Conservation (phyloP, 345 rosid genomes). For the Conringia planisiliqua region DNA sequence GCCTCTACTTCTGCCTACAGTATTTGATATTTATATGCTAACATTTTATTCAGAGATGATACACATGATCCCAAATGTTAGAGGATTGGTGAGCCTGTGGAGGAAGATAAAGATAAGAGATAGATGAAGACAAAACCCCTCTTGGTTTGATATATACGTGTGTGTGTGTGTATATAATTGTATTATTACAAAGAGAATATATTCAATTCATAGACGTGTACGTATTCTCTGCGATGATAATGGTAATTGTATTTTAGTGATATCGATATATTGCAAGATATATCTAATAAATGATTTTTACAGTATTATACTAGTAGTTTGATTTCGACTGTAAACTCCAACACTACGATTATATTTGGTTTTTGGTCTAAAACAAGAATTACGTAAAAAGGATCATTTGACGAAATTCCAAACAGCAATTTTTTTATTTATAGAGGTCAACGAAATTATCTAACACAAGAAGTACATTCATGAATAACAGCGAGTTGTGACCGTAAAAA, state of each 20-base stretch:
- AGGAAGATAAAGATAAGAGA: conserved; percentile 27
- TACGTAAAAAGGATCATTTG: not conserved
- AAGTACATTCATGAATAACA: not conserved
- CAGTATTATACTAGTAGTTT: not conserved
- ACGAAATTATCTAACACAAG: not conserved
- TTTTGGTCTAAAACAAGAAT: not conserved
- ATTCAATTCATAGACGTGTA: conserved; percentile 3
- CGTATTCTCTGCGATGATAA: conserved; percentile 15
- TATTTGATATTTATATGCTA: not conserved
- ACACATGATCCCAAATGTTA: conserved; percentile 3
- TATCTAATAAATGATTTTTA: not conserved
- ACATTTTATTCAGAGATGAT: not conserved
- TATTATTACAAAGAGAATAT: conserved; percentile 23
- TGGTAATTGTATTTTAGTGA: conserved; percentile 12
- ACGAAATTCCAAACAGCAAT: not conserved
- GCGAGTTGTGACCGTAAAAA: not conserved
- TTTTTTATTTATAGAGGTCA: not conserved
- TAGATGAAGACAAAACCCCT: conserved; percentile 24
- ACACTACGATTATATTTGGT: not conserved
- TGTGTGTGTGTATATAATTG: not conserved
- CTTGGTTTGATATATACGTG: not conserved
- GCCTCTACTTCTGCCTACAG: not conserved
- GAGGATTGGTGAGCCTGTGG: conserved; percentile 34
- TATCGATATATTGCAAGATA: not conserved
- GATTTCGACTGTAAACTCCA: not conserved